Percentiles rank a stretch among this genome's conserved stretches.
phyloP scores from a whole-genome alignment of 306 rosid genomes.

The Calophaca sinica region DNA sequence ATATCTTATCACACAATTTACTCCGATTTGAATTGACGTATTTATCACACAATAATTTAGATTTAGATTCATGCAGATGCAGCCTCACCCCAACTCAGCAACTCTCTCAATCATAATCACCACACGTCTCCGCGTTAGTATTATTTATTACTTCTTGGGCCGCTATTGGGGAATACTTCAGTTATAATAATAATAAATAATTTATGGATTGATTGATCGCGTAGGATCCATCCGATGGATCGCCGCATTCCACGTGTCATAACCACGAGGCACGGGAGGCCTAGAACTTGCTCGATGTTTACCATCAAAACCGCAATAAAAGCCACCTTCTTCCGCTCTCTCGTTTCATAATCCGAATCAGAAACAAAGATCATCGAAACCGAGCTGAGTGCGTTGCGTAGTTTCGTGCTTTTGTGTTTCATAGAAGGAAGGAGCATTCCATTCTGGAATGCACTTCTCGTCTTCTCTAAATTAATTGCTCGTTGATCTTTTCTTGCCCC shows the following conservation, averaged over 20 bases:
- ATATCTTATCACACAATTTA: no score
- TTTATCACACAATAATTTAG: no score
- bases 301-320: slow-evolving; percentile 48
- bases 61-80: no score
- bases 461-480: background rate
- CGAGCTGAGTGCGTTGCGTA: background rate
- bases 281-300: slow-evolving; percentile 52
- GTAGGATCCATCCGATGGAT: background rate
- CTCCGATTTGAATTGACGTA: no score
- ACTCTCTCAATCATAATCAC: background rate
- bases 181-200: no score
- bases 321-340: background rate
- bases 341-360: background rate
- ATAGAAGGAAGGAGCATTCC: slow-evolving; percentile 47
- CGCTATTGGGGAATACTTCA: background rate
- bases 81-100: background rate
- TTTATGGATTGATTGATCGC: no score
- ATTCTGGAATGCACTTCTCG: slow-evolving; percentile 48
- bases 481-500: background rate
- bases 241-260: slow-evolving; percentile 49
- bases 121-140: background rate
- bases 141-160: background rate
- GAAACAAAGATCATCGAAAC: background rate
- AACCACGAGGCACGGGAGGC: background rate
- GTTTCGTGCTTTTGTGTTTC: background rate